Percentiles rank a stretch among this genome's conserved stretches.
These are phyloP conservation scores for Pichia sp. DNA, from an alignment of 1,139 yeast species.

Conservation along the genomic window DNA sequence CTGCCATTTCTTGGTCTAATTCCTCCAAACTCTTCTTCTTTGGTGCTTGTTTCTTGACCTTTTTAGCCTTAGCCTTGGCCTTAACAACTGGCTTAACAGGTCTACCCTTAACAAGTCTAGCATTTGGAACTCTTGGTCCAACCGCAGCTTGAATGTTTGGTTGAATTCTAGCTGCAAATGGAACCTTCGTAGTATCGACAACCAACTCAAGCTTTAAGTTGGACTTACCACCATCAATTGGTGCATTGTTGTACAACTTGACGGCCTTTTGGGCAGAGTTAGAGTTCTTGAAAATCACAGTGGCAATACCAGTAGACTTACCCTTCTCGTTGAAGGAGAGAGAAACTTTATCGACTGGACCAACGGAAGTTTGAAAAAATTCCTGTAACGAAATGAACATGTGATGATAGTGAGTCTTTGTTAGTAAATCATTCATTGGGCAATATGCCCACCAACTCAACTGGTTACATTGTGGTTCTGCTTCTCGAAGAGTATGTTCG, in stretches of 20 bases:
- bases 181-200: conserved; percentile 75
- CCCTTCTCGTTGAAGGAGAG: conserved; percentile 85
- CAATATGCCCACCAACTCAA: background rate
- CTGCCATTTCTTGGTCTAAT: conserved; percentile 92
- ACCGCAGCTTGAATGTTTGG: conserved; percentile 30
- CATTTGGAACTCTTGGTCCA: background rate
- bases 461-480: no score
- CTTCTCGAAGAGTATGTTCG: no score
- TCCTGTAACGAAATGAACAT: conserved; percentile 46
- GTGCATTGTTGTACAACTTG: conserved; percentile 82
- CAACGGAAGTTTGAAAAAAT: conserved; percentile 82
- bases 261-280: conserved; percentile 73
- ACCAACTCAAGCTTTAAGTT: conserved; percentile 79
- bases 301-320: conserved; percentile 86
- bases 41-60: conserved; percentile 22
- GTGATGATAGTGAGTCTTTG: conserved; percentile 1
- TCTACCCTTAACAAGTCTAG: conserved; percentile 8
- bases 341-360: conserved; percentile 68
- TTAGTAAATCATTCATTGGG: conserved; percentile 18
- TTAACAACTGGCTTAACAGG: conserved; percentile 9
- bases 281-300: conserved; percentile 63
- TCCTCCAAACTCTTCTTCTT: conserved; percentile 81
- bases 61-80: conserved; percentile 17
- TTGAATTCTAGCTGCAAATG: conserved; percentile 65
- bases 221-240: conserved; percentile 81